Conservation (phyloP, 768 basidiomycete genomes). For the Suillus alpinus region DNA sequence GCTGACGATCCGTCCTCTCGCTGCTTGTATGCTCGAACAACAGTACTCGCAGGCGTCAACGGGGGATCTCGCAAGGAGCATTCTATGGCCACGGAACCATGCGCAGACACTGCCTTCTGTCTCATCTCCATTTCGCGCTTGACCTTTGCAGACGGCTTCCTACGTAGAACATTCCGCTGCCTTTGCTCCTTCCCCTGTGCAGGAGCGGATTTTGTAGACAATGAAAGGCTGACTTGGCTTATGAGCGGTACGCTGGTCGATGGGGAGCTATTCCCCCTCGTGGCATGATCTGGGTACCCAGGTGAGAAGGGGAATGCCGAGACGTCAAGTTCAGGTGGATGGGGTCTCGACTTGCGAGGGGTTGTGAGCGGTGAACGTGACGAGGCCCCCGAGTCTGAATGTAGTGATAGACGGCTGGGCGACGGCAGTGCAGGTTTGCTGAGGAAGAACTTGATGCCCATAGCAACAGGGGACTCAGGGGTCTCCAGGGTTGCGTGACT, state of each 20-base stretch:
- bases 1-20: constrained; percentile 10
- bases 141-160: constrained; percentile 26
- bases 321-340: constrained; percentile 19
- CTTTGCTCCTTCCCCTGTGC: constrained; percentile 14
- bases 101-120: background rate
- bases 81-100: background rate
- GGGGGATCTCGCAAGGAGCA: constrained; percentile 3
- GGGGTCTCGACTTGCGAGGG: constrained; percentile 18
- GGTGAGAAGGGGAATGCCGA: constrained; percentile 8
- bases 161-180: constrained; percentile 31
- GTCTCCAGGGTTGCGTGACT: background rate
- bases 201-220: background rate
- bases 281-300: constrained; percentile 14
- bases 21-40: constrained; percentile 48
- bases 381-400: constrained; percentile 13
- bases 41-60: constrained; percentile 45
- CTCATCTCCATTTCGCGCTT: constrained; percentile 8
- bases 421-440: constrained; percentile 29
- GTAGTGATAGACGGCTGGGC: constrained; percentile 20
- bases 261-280: constrained; percentile 6
- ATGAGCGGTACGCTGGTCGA: constrained; percentile 1
- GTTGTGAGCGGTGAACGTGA: constrained; percentile 9
- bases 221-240: constrained; percentile 12
- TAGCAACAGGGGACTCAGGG: constrained; percentile 15
- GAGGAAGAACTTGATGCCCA: constrained; percentile 36